Evolutionary conservation across 139 green algal genomes (phyloP), one percentile per base, ranked within the genome.

Genomic region (Mychonastes homosphaera): DNA sequence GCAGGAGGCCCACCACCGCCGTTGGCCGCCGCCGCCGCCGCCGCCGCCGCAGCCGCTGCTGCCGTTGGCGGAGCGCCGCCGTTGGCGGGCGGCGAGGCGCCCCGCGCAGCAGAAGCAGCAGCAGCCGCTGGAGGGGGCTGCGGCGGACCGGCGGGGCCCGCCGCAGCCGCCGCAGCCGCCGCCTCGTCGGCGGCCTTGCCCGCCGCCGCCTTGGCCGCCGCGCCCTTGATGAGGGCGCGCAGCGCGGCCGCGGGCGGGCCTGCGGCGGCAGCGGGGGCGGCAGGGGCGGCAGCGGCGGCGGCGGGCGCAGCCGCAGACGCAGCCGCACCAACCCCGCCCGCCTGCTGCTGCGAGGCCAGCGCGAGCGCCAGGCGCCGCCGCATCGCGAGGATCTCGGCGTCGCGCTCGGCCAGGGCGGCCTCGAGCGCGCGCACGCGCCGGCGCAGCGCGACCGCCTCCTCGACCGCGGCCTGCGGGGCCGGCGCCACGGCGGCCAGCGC

Each of bases 381-480:
- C 53, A 79, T 65, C n/a, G 52, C 48, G 4, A 32, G 38, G 1
- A 82, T 23, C 59, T 79, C 64, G 0, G 58, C 52, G 38, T 79
- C 70, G 1, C 62, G 58, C 40, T 74, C 75, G 26, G 49, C 55
- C 23, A 82, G 53, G 50, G 29, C 34, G 40, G 44, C 24, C 50
- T 74, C 53, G 60, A 80, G 56, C 47, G 50, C 27, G 34, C 23
- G 8, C 26, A 78, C 56, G 24, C 59, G 55, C 27, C 23, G 27
- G 1, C 56, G 60, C 48, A 77, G 47, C 39, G 30, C 38, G 0
- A 13, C 28, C 15, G 72, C 63, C 60, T 76, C 56, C 18, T 61
- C 58, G 30, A 68, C 56, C 27, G n/a, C n/a, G n/a, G n/a, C n/a
- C n/a, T n/a, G n/a, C n/a, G n/a, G n/a, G n/a, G n/a, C n/a, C n/a